phyloP scores from a whole-genome alignment of 768 basidiomycete species.

The Crucibulum laeve region DNA sequence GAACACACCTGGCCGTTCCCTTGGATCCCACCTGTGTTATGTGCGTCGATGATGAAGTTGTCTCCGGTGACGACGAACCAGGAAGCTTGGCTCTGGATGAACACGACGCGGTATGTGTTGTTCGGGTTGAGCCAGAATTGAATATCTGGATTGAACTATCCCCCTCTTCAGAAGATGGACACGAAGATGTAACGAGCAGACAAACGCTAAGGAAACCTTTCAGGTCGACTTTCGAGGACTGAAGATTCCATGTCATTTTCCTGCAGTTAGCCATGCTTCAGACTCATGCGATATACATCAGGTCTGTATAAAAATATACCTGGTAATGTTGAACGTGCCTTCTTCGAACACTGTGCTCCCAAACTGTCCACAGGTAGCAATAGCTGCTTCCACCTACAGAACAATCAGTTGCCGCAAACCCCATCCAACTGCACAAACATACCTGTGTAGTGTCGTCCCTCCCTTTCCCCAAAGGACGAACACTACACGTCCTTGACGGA shows the following conservation, averaged over 20 bases:
- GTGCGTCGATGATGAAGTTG: conserved; percentile 52
- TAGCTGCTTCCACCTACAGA: conserved; percentile 42
- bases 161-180: neutral
- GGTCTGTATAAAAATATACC: conserved; percentile 20
- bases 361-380: conserved; percentile 41
- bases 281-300: neutral
- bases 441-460: too few species aligned
- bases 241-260: conserved; percentile 52
- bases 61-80: conserved; percentile 59
- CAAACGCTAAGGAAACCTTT: conserved; percentile 40
- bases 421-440: too few species aligned
- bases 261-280: conserved; percentile 15
- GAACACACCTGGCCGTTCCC: conserved; percentile 52
- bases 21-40: conserved; percentile 51
- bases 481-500: too few species aligned
- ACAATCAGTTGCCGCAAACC: conserved; percentile 1
- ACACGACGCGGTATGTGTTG: conserved; percentile 58
- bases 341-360: conserved; percentile 40
- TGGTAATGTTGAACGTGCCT: conserved; percentile 49
- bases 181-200: neutral
- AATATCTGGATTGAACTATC: conserved; percentile 49
- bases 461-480: too few species aligned
- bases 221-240: conserved; percentile 37
- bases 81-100: conserved; percentile 60
- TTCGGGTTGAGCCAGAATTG: conserved; percentile 50